Base-by-base conservation (phyloP, 164 flowering plant genomes). In the Kalanchoe fedtschenkoi region DNA sequence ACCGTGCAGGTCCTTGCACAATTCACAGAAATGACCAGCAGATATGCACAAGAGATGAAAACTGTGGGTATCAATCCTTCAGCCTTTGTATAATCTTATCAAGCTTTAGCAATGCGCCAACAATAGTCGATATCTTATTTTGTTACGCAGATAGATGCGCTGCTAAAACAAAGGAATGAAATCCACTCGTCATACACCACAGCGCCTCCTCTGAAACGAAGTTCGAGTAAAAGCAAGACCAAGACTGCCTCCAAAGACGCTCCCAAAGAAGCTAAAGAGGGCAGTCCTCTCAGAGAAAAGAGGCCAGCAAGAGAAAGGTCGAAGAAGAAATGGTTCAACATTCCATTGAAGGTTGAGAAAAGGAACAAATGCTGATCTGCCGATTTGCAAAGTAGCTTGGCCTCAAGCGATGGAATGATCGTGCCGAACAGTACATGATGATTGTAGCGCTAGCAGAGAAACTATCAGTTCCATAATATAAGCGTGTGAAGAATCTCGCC, bases 1-100 rank as follows among this genome's bases (percentile, higher is more conserved):
- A 61, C 15, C 74, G 69, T 42, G 61, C 80, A 93, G 98, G 99
- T 91, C 62, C 78, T 95, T 42, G 78, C 87, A n/a, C 99, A 88
- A 70, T 95, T 90, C 66, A 88, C 95, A 1, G 96, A 90, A 72
- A 88, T 95, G 96, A 95, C 97, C 16, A 79, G 78, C 72, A 81
- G 95, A 81, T 95, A 93, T 72, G 80, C 96, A 0, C 88, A 79
- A 66, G 99, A 95, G 82, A 88, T 88, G 91, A 91, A 85, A 68
- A 74, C 74, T 10, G 99, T 91, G 69, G 80, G 91, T 78, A 68
- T 57, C 41, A 22, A 42, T 39, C 42, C 7, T 4, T 19, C 9
- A 16, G 24, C 35, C 5, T n/a, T 17, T 21, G 14, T 34, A 33
- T 17, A 0, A 58, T 58, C 24, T 4, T n/a, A n/a, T n/a, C n/a